Evolutionary conservation across 23 red algal genomes (phyloP).

Genomic region (Gracilariopsis chorda): DNA sequence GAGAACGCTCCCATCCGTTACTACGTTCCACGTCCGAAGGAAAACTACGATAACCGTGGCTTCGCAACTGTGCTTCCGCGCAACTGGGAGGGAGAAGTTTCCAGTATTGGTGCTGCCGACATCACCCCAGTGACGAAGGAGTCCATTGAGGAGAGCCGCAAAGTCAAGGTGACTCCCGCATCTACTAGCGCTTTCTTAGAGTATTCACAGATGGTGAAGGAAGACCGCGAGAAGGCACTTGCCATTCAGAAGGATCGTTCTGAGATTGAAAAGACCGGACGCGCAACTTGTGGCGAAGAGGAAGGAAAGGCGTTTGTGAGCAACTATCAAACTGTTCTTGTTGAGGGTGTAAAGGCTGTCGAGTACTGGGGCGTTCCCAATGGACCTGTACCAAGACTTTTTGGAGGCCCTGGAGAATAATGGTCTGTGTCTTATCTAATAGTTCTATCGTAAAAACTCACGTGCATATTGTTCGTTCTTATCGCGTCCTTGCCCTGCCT

Average conservation of each 20-base stretch:
- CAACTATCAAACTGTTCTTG: slow-evolving; percentile 62
- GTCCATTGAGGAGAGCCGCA: background rate
- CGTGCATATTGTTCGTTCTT: too few species aligned
- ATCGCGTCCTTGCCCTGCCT: too few species aligned
- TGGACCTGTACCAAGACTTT: slow-evolving; percentile 65
- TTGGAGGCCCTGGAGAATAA: slow-evolving; percentile 51
- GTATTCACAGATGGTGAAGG: slow-evolving; percentile 46
- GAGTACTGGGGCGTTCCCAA: slow-evolving; percentile 76
- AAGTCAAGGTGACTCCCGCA: slow-evolving; percentile 15
- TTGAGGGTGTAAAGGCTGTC: slow-evolving; percentile 65
- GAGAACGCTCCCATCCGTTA: slow-evolving; percentile 59
- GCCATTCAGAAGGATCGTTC: background rate
- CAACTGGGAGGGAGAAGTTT: slow-evolving; percentile 63
- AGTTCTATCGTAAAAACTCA: slow-evolving; percentile 9
- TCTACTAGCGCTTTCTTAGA: slow-evolving; percentile 58
- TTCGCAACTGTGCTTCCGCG: slow-evolving; percentile 67
- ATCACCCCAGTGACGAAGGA: slow-evolving; percentile 17
- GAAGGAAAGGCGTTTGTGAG: slow-evolving; percentile 74
- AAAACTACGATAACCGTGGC: slow-evolving; percentile 66
- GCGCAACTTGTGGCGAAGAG: slow-evolving; percentile 73
- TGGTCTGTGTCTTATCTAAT: background rate
- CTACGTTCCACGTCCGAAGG: slow-evolving; percentile 50
- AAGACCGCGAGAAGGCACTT: slow-evolving; percentile 55
- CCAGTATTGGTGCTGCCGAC: slow-evolving; percentile 44
- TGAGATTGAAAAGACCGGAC: slow-evolving; percentile 13